Evolutionary conservation across 2,329 filamentous ascomycete species (phyloP).

Genomic region (Fusarium compactum): DNA sequence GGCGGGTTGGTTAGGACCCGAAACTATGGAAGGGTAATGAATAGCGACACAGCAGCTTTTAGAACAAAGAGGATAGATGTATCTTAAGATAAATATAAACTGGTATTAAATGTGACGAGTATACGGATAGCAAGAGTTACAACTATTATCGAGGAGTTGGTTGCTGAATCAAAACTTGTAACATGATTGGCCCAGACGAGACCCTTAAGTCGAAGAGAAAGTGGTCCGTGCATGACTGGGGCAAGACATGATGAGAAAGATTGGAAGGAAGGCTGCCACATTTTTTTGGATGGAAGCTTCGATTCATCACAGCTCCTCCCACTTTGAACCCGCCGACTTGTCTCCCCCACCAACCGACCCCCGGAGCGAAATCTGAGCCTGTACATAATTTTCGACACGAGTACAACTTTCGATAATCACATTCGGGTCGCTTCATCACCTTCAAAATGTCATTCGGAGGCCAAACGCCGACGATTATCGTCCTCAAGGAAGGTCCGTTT

Average conservation of each 20-base stretch:
- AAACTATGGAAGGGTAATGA: neutral
- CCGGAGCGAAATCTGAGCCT: conserved; percentile 27
- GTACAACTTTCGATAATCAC: conserved; percentile 21
- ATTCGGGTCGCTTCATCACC: conserved; percentile 17
- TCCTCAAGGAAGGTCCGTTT: conserved; percentile 92
- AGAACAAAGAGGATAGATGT: neutral
- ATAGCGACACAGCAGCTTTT: too few relatives aligned
- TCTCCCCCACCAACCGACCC: conserved; percentile 28
- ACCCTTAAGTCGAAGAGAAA: conserved; percentile 18
- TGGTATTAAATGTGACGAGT: neutral
- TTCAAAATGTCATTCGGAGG: conserved; percentile 94
- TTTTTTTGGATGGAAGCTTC: conserved; percentile 64
- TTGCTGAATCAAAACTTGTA: conserved; percentile 10
- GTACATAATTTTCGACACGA: conserved; percentile 16
- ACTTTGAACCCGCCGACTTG: conserved; percentile 47
- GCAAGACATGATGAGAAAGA: conserved; percentile 46
- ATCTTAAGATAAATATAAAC: neutral
- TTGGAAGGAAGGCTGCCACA: conserved; percentile 58
- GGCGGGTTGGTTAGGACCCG: neutral
- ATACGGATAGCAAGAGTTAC: neutral
- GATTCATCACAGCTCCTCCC: conserved; percentile 53
- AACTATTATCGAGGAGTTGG: neutral
- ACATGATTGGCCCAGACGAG: conserved; percentile 26
- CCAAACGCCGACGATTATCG: conserved; percentile 97
- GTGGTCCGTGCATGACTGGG: conserved; percentile 49